Evolutionary conservation across 352 stramenopile species (phyloP), one percentile per base, ranked within the genome.

Genomic region (Globisporangium solare): DNA sequence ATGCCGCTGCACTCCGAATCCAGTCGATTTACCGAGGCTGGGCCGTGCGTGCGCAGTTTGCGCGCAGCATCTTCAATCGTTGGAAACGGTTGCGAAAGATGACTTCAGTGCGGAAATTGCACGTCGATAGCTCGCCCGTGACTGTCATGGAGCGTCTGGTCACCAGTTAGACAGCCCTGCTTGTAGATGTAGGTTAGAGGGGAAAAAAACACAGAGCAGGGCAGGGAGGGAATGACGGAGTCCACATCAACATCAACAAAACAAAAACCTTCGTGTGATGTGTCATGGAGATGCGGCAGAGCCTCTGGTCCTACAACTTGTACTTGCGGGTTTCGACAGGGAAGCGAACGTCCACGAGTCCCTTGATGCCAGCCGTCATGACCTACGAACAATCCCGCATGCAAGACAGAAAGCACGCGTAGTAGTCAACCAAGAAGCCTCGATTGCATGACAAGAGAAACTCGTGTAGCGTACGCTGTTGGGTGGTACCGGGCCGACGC

Each of bases 361-460:
- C 80, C 2, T 83, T 82, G 52, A 92, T 90, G 14, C 79, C 83
- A 6, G 83, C 83, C 21, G 76, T 88, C 58, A 92, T 70, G n/a
- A 74, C 70, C 81, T 86, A 37, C 32, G 15, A 12, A 39, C 27
- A 53, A 35, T 35, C 27, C 27, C 27, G 10, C 24, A 31, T 6
- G 24, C 24, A 27, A 35, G 4, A 35, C 27, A 35, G 27, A 11
- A 35, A 35, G 27, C 27, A 35, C 27, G 27, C 27, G 27, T 35
- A 35, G 6, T 11, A 35, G 27, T 10, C 0, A 35, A 35, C 7
- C 27, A 7, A 7, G 27, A 35, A 35, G 27, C 27, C 27, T 35
- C 27, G 27, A 8, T 35, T 35, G 27, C 27, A 8, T 35, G 2
- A 3, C 27, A 35, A 6, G 27, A 35, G 27, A 35, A 35, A 35